These are phyloP conservation scores for Tulasnella sp. DNA, from an alignment of 768 basidiomycete genomes.

Conservation along the genomic window DNA sequence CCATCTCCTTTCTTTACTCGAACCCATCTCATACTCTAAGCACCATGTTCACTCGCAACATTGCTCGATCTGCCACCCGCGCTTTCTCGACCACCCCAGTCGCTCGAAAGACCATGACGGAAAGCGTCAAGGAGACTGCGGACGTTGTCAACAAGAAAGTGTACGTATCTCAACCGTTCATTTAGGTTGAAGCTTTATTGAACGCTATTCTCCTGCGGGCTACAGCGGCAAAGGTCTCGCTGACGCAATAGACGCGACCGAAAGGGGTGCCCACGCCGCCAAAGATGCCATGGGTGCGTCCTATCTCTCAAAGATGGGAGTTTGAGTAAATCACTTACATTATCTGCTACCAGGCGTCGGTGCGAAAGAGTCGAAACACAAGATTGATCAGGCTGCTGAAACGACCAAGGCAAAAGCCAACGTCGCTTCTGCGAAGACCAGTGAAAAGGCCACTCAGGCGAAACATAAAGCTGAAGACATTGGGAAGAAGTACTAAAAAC, in stretches of 20 bases:
- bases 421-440: slow-evolving; percentile 21
- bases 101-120: slow-evolving; percentile 21
- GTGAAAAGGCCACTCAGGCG: slow-evolving; percentile 19
- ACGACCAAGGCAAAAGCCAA: slow-evolving; percentile 25
- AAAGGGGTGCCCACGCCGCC: slow-evolving; percentile 22
- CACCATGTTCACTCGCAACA: slow-evolving; percentile 21
- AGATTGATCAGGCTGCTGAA: slow-evolving; percentile 27
- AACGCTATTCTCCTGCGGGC: background rate
- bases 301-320: background rate
- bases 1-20: background rate
- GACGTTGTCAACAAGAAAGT: slow-evolving; percentile 29
- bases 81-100: slow-evolving; percentile 26
- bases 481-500: slow-evolving; percentile 18
- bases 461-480: slow-evolving; percentile 26
- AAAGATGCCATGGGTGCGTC: slow-evolving; percentile 24
- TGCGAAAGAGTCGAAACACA: slow-evolving; percentile 23
- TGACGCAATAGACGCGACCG: slow-evolving; percentile 22
- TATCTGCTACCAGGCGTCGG: slow-evolving; percentile 2
- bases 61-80: slow-evolving; percentile 22
- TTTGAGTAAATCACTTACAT: background rate
- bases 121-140: slow-evolving; percentile 23
- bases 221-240: slow-evolving; percentile 28
- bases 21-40: background rate
- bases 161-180: background rate
- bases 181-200: background rate